Conservation (phyloP, 2,329 filamentous ascomycete species). For the Hypoxylon sp. region DNA sequence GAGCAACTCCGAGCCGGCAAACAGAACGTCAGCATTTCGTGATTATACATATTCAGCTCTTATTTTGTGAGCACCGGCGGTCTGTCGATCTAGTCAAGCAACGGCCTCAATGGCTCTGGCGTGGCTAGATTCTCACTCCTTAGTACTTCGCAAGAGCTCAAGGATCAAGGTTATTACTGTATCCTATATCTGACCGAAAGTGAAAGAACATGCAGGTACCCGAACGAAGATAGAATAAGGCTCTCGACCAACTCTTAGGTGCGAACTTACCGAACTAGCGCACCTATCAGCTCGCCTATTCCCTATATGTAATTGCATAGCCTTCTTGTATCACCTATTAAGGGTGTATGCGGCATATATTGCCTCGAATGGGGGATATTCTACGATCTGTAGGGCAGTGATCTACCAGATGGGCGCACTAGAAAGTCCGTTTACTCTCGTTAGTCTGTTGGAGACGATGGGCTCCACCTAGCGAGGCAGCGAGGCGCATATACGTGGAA, state of each 20-base stretch:
- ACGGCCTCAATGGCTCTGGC: background rate
- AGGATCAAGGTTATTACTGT: conserved; percentile 1
- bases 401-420: background rate
- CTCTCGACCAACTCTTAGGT: conserved; percentile 1
- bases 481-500: conserved; percentile 1
- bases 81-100: background rate
- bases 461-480: background rate
- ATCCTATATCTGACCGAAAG: conserved; percentile 13
- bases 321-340: background rate
- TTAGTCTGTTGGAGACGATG: background rate
- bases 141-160: background rate
- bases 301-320: background rate
- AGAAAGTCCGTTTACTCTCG: conserved; percentile 1
- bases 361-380: background rate
- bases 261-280: conserved; percentile 17
- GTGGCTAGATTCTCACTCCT: background rate
- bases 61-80: background rate
- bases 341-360: background rate
- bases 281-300: background rate
- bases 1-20: conserved; percentile 18
- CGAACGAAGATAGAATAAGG: conserved; percentile 21
- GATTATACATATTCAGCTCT: background rate
- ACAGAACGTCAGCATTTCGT: conserved; percentile 13
- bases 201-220: conserved; percentile 42
- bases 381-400: background rate